Evolutionary conservation across 2,329 filamentous ascomycete species (phyloP).

Genomic region (Hymenoscyphus occultus): DNA sequence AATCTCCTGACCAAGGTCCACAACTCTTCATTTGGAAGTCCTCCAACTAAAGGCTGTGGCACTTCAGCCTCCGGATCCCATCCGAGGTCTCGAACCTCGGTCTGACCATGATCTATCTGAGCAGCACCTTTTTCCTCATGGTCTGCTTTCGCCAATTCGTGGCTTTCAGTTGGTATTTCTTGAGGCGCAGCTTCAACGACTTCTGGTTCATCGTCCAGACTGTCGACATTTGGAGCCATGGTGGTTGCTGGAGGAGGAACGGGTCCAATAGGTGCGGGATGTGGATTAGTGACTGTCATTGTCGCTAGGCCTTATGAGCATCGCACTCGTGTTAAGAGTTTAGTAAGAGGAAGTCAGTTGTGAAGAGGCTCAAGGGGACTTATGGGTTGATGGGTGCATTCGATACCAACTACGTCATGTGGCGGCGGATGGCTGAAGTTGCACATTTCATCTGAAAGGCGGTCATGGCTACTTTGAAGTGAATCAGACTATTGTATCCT

Average conservation of each 20-base stretch:
- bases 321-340: not conserved
- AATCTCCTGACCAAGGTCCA: constrained; percentile 44
- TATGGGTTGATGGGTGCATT: not conserved
- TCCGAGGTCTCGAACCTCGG: constrained; percentile 54
- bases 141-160: constrained; percentile 42
- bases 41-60: constrained; percentile 54
- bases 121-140: constrained; percentile 41
- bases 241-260: not conserved
- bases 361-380: not conserved
- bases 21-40: constrained; percentile 60
- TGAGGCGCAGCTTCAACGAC: constrained; percentile 27
- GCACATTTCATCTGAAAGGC: not conserved
- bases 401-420: not conserved
- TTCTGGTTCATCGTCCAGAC: constrained; percentile 20
- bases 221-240: not conserved
- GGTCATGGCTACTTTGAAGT: not conserved
- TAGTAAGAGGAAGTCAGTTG: not conserved
- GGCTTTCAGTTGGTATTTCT: constrained; percentile 40
- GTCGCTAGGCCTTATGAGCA: not conserved
- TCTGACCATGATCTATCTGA: constrained; percentile 39
- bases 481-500: not conserved
- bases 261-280: not conserved
- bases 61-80: constrained; percentile 54
- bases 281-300: not conserved
- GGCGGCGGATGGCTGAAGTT: not conserved